Base-by-base conservation (phyloP, 805 yeast species). In the Yarrowia sp. region DNA sequence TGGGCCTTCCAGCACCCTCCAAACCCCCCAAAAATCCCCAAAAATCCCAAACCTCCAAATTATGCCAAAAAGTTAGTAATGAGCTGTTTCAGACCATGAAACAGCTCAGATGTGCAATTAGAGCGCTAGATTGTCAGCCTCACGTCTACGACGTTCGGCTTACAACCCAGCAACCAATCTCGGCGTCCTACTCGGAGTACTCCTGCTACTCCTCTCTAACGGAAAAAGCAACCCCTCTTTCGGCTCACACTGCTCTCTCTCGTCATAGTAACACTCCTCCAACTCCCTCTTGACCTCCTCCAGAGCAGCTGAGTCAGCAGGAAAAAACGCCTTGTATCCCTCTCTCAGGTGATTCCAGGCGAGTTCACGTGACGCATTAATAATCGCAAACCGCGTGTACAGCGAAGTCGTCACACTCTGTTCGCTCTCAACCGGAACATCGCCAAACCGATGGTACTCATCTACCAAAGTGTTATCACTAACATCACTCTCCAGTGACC, bases 311-410 rank as follows among this genome's bases (percentile, higher is more conserved):
- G 43, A 58, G 8, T 58, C 64, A 1, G 39, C 42, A 22, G 64
- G 64, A 15, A 35, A 58, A 13, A 35, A 58, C n/a, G 41, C 43
- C 43, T 43, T 58, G 51, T 58, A 58, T 13, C 51, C 51, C n/a
- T 44, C 50, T 22, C 64, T 17, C 43, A 58, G 28, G n/a, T 58
- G 64, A 18, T 58, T 58, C 64, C 64, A 58, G 10, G 64, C 64
- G 6, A 58, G 43, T n/a, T 58, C 64, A 13, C 64, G 42, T 3
- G 51, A 43, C 7, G 64, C 50, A 18, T 58, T 58, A n/a, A 58
- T 58, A 11, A 58, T 44, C 11, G 43, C 64, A 18, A 58, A 58
- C 11, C 51, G 41, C 4, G 50, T 43, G n/a, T 58, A 58, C 28
- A 58, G 15, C 2, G 43, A 33, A 1, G 45, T 55, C 15, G 61